These are phyloP conservation scores for Wallacemonas sp. DNA, from an alignment of 208 protist genomes.

Conservation along the genomic window DNA sequence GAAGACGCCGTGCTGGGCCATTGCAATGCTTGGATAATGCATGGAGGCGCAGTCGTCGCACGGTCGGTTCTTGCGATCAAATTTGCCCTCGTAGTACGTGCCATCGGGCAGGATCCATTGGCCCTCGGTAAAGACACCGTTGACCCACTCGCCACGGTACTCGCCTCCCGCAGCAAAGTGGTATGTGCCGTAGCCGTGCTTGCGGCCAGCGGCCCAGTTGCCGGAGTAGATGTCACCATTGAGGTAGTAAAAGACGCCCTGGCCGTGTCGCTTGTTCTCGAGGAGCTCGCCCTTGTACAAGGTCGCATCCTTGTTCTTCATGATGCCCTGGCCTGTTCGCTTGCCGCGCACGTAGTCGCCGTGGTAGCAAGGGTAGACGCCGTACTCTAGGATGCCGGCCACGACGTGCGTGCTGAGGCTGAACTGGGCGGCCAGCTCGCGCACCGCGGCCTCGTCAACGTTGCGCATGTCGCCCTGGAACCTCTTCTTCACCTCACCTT, in stretches of 20 bases:
- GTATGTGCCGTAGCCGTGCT: conserved; percentile 91
- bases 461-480: conserved; percentile 39
- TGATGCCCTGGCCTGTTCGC: conserved; percentile 75
- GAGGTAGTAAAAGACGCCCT: conserved; percentile 92
- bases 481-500: conserved; percentile 52
- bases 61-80: conserved; percentile 87
- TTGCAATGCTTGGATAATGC: conserved; percentile 67
- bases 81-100: conserved; percentile 88
- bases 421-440: conserved; percentile 47
- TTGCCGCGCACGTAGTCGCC: conserved; percentile 87
- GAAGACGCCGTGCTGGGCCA: conserved; percentile 75
- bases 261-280: conserved; percentile 86
- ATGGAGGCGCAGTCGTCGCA: conserved; percentile 72
- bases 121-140: conserved; percentile 81
- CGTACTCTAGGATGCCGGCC: conserved; percentile 63
- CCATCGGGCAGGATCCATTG: conserved; percentile 89
- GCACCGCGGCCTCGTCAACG: conserved; percentile 20
- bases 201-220: conserved; percentile 78
- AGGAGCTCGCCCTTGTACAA: conserved; percentile 92
- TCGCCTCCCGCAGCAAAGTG: conserved; percentile 81
- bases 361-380: conserved; percentile 78
- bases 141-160: conserved; percentile 79
- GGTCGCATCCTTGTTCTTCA: conserved; percentile 91
- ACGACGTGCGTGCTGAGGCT: conserved; percentile 70
- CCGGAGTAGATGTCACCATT: conserved; percentile 92